Evolutionary conservation across 2,329 filamentous ascomycete species (phyloP).

Genomic region (Arthroderma uncinatum): DNA sequence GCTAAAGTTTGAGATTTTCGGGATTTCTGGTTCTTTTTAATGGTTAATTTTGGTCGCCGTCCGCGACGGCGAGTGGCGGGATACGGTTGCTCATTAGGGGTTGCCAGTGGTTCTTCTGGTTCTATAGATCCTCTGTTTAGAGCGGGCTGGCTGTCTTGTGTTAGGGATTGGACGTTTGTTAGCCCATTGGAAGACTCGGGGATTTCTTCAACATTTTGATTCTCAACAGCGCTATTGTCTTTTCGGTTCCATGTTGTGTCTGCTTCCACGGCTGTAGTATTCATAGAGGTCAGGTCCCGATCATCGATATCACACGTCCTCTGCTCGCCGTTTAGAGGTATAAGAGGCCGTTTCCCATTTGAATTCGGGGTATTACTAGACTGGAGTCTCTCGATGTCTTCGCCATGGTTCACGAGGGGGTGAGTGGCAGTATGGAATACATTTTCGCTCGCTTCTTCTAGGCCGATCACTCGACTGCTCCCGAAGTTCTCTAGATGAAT

Average conservation of each 20-base stretch:
- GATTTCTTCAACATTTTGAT: background rate
- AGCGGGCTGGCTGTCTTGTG: background rate
- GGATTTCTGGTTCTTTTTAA: background rate
- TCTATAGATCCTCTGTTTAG: background rate
- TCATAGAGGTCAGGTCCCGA: background rate
- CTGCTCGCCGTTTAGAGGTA: background rate
- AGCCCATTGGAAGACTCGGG: background rate
- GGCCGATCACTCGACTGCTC: background rate
- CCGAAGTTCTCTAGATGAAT: background rate
- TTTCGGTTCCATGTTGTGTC: background rate
- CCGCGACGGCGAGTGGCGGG: background rate
- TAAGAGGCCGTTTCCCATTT: conserved; percentile 5
- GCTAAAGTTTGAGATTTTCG: background rate
- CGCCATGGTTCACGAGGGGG: background rate
- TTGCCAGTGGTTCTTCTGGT: background rate
- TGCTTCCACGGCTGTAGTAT: background rate
- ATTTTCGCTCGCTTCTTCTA: background rate
- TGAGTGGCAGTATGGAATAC: background rate
- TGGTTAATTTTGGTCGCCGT: too few species aligned
- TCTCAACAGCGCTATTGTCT: background rate
- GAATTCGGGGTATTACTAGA: conserved; percentile 2
- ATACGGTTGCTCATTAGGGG: background rate
- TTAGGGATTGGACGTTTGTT: background rate
- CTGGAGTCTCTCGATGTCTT: background rate
- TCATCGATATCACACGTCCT: background rate